Conservation (phyloP, 257 asterid species). For the Coffea canephora region DNA sequence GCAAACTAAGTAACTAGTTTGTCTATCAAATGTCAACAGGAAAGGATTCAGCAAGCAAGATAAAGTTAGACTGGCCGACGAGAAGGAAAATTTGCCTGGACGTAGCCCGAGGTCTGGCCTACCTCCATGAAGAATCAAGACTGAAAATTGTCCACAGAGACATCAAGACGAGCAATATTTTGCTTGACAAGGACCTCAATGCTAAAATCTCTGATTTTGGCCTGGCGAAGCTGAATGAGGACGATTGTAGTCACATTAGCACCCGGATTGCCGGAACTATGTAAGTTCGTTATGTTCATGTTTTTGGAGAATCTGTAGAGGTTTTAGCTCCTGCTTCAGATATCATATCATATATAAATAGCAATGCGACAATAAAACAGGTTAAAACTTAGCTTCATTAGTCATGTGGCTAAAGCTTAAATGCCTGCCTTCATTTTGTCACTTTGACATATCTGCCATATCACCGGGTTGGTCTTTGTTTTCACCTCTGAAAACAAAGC, state of each 20-base stretch:
- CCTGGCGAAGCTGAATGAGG: constrained; percentile 79
- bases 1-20: background rate
- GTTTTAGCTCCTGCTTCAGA: background rate
- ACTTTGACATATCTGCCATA: background rate
- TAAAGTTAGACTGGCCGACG: constrained; percentile 75
- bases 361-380: background rate
- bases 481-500: background rate
- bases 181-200: constrained; percentile 73
- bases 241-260: constrained; percentile 73
- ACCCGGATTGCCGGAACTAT: constrained; percentile 92
- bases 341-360: background rate
- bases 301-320: background rate
- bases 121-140: constrained; percentile 84
- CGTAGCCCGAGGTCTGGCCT: constrained; percentile 76
- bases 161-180: constrained; percentile 77
- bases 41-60: constrained; percentile 35
- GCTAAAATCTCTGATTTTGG: constrained; percentile 95
- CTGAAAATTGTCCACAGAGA: constrained; percentile 88
- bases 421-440: background rate
- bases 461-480: too few species aligned
- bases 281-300: constrained; percentile 40
- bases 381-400: background rate
- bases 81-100: constrained; percentile 74
- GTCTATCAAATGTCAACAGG: constrained; percentile 38
- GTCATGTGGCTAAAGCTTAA: background rate